A percentile compares a stretch with the other conserved stretches of the same genome.
These are phyloP conservation scores for Aspergillus diversus DNA, from an alignment of 495 filamentous ascomycete genomes.

Conservation along the genomic window DNA sequence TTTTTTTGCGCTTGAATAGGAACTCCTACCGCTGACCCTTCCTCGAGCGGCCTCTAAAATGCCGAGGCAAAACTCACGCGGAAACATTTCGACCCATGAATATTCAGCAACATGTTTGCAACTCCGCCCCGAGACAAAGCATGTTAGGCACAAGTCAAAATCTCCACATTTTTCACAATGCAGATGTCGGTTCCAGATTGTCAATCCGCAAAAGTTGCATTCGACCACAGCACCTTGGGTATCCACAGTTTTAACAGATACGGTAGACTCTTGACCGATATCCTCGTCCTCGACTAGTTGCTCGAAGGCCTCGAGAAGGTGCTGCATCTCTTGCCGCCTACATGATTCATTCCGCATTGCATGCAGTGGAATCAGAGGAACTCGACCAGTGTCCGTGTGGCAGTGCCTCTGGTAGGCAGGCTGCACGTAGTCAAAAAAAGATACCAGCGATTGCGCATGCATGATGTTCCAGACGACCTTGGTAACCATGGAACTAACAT, in stretches of 20 bases:
- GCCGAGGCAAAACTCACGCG: constrained; percentile 12
- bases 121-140: constrained; percentile 29
- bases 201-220: constrained; percentile 30
- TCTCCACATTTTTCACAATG: constrained; percentile 30
- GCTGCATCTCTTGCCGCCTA: neutral
- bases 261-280: constrained; percentile 7
- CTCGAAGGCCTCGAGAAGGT: constrained; percentile 19
- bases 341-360: constrained; percentile 9
- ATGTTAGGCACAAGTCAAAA: constrained; percentile 29
- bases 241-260: constrained; percentile 21
- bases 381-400: constrained; percentile 27
- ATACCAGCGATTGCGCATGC: constrained; percentile 22
- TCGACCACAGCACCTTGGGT: constrained; percentile 30
- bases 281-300: constrained; percentile 24
- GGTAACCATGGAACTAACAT: constrained; percentile 25
- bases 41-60: constrained; percentile 9
- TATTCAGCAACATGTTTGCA: constrained; percentile 28
- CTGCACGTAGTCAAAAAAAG: constrained; percentile 28
- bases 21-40: neutral
- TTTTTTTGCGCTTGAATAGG: neutral
- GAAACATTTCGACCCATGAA: constrained; percentile 25
- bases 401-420: constrained; percentile 27
- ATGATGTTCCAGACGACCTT: constrained; percentile 33
- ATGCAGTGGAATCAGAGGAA: constrained; percentile 26
- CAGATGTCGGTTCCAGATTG: constrained; percentile 32